Evolutionary conservation across 2,329 filamentous ascomycete genomes (phyloP).

Genomic region (Rutstroemia sp.): DNA sequence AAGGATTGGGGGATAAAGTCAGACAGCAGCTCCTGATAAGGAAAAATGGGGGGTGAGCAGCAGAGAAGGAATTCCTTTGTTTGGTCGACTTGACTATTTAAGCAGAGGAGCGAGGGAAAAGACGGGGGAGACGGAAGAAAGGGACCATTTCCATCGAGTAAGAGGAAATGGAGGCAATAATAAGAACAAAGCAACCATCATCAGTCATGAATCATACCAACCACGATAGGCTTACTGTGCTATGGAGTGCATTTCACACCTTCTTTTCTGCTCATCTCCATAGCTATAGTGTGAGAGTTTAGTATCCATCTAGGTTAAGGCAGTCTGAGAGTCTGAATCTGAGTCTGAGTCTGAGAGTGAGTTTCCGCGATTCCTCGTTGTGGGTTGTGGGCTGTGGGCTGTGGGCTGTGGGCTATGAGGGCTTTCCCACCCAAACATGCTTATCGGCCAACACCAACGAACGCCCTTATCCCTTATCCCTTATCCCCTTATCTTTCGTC

Average conservation of each 20-base stretch:
- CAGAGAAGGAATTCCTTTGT: not conserved
- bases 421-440: not conserved
- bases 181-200: not conserved
- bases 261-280: not conserved
- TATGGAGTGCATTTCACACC: constrained; percentile 4
- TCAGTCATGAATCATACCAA: not conserved
- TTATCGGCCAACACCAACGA: not conserved
- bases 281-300: not conserved
- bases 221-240: constrained; percentile 2
- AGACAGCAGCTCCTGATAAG: not conserved
- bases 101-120: not conserved
- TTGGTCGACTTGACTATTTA: not conserved
- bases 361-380: not conserved
- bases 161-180: not conserved
- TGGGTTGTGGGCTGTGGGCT: not conserved
- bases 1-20: not conserved
- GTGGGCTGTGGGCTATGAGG: not conserved
- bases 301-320: not conserved
- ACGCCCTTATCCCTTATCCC: too few species aligned
- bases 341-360: not conserved
- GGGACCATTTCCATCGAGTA: not conserved
- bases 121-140: not conserved
- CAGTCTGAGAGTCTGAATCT: not conserved
- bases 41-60: constrained; percentile 1
- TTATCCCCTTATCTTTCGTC: not conserved